Evolutionary conservation across 2,329 filamentous ascomycete genomes (phyloP), one percentile per base, ranked within the genome.

Genomic region (Macroventuria anomochaeta): DNA sequence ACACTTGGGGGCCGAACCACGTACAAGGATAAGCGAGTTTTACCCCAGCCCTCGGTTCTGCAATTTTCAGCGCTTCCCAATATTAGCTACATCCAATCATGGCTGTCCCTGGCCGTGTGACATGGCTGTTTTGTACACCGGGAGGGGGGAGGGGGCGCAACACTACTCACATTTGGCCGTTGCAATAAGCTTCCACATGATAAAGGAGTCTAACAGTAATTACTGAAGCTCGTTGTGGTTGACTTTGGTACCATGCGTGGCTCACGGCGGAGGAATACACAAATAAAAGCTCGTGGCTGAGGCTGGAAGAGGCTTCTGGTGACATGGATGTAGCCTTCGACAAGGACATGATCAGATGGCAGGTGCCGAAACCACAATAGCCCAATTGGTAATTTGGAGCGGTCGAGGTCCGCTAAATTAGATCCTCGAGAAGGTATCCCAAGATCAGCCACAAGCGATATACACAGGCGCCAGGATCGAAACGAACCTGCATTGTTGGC

Each of bases 61-160:
- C 44, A 25, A 5, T 11, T 26, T 26, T 41, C 46, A 33, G 46
- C 46, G 29, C 15, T 25, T 41, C 37, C n/a, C 37, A 48, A 48
- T 40, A 34, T 40, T 41, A 48, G 46, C 29, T 13, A 31, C n/a
- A 26, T 12, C 28, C 29, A 40, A 34, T 17, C 1, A 33, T 31
- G 39, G 12, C 39, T 5, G 17, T 2, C n/a, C 15, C 1, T 2
- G n/a, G n/a, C 7, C 7, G 17, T 47, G 46, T 28, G 29, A 41
- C 36, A 34, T n/a, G 13, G 38, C 21, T 41, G n/a, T 48, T 12
- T n/a, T 40, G 46, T 32, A 34, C 46, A n/a, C 7, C 3, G 21
- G 34, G 46, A 29, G 46, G 37, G 29, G 29, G 7, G 20, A 34
- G 10, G n/a, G n/a, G n/a, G n/a, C n/a, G n/a, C n/a, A 34, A 11